phyloP scores from a whole-genome alignment of 306 rosid genomes.

The Lithocarpus polystachyus region DNA sequence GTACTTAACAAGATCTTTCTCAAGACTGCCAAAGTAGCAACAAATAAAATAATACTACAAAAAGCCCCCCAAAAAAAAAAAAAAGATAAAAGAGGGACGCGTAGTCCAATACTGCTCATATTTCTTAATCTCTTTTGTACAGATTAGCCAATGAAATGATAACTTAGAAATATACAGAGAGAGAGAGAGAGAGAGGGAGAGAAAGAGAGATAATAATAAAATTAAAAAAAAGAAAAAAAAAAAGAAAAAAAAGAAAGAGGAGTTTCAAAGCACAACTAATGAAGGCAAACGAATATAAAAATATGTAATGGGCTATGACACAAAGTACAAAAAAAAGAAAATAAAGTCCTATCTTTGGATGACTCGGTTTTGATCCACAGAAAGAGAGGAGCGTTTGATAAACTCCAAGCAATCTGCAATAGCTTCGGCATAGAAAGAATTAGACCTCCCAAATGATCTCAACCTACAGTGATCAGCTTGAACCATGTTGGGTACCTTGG shows the following conservation, averaged over 20 bases:
- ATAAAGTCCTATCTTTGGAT: constrained; percentile 26
- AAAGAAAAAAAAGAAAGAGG: too few relatives aligned
- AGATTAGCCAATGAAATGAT: not conserved
- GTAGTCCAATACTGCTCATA: not conserved
- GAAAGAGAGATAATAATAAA: too few relatives aligned
- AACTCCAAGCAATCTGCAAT: constrained; percentile 92
- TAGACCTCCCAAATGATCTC: constrained; percentile 52
- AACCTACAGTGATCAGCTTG: constrained; percentile 19
- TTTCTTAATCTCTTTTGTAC: not conserved
- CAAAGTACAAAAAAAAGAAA: not conserved
- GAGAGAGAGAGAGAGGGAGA: too few relatives aligned
- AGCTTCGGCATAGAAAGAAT: constrained; percentile 90
- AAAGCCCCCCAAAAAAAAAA: not conserved
- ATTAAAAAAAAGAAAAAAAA: too few relatives aligned
- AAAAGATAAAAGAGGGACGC: too few relatives aligned
- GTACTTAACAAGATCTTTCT: constrained; percentile 28
- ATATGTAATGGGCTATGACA: not conserved
- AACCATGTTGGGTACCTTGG: constrained; percentile 16
- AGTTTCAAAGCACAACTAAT: not conserved
- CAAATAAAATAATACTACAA: not conserved
- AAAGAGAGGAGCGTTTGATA: constrained; percentile 68
- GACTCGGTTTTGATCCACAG: constrained; percentile 44
- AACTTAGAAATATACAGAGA: too few relatives aligned
- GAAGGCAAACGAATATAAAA: not conserved
- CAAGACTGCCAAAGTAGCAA: constrained; percentile 1